Evolutionary conservation across 1,139 yeast species (phyloP).

Genomic region (Arxiozyma slooffiae): DNA sequence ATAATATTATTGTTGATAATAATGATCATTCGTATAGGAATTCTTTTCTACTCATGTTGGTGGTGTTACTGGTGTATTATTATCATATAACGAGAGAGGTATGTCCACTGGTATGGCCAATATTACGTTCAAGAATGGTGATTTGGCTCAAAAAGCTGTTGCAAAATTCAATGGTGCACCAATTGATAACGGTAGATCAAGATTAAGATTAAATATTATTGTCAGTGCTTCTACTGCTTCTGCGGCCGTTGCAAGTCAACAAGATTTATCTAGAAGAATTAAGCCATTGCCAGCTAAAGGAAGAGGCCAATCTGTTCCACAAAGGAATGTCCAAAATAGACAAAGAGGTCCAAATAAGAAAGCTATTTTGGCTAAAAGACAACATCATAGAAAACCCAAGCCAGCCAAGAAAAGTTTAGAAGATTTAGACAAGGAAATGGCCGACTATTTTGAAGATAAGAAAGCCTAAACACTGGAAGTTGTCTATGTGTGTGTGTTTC

Average conservation of each 20-base stretch:
- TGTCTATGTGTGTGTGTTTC: background rate
- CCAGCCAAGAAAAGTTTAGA: constrained; percentile 71
- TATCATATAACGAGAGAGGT: constrained; percentile 81
- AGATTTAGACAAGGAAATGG: constrained; percentile 89
- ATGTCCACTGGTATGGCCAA: constrained; percentile 89
- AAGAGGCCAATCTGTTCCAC: constrained; percentile 18
- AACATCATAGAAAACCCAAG: constrained; percentile 33
- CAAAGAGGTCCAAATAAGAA: constrained; percentile 27
- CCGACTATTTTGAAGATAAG: constrained; percentile 54
- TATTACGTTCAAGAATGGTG: constrained; percentile 58
- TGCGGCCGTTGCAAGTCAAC: constrained; percentile 30
- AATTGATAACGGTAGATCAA: constrained; percentile 76
- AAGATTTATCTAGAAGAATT: constrained; percentile 36
- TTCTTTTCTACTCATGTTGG: constrained; percentile 85
- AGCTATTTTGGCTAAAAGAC: constrained; percentile 32
- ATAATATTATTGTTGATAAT: constrained; percentile 2
- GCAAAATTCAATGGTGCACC: constrained; percentile 86
- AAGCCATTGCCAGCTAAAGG: constrained; percentile 20
- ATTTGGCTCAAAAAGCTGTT: constrained; percentile 68
- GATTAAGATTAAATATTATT: constrained; percentile 73
- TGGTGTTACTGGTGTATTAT: constrained; percentile 60
- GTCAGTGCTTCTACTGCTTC: constrained; percentile 79
- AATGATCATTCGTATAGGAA: constrained; percentile 44
- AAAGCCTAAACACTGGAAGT: constrained; percentile 6
- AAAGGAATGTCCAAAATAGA: constrained; percentile 12